A percentile compares a stretch with the other conserved stretches of the same genome.
These are phyloP conservation scores for Phyllosticta citrichinensis DNA, from an alignment of 2,329 filamentous ascomycete species.

Conservation along the genomic window DNA sequence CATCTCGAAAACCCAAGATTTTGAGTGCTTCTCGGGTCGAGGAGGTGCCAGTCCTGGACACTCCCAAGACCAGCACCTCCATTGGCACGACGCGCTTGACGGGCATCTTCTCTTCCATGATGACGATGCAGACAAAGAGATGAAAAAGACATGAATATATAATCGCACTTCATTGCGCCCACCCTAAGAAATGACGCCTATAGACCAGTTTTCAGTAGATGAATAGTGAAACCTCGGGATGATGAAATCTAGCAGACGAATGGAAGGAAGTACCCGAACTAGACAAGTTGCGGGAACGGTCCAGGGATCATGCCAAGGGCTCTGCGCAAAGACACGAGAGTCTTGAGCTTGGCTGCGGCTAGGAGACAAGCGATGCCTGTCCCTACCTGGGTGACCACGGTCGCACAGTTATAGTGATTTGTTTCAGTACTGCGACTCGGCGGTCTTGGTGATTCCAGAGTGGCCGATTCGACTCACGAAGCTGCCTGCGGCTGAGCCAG, in stretches of 20 bases:
- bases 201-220: neutral
- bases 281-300: neutral
- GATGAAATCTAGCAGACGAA: neutral
- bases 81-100: neutral
- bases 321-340: neutral
- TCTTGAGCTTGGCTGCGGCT: neutral
- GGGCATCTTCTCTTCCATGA: neutral
- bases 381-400: neutral
- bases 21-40: neutral
- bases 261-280: neutral
- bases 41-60: neutral
- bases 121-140: neutral
- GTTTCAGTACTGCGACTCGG: neutral
- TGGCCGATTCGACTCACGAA: slow-evolving; percentile 1
- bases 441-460: neutral
- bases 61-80: neutral
- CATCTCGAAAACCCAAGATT: neutral
- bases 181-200: neutral
- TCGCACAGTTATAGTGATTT: neutral
- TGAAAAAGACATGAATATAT: neutral
- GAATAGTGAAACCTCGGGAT: neutral
- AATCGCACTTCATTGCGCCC: neutral
- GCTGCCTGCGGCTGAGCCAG: slow-evolving; percentile 5
- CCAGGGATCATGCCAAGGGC: neutral
- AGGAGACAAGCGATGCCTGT: neutral